Base-by-base conservation (phyloP, 2,329 filamentous ascomycete species). In the Sclerotinia sclerotiorum region DNA sequence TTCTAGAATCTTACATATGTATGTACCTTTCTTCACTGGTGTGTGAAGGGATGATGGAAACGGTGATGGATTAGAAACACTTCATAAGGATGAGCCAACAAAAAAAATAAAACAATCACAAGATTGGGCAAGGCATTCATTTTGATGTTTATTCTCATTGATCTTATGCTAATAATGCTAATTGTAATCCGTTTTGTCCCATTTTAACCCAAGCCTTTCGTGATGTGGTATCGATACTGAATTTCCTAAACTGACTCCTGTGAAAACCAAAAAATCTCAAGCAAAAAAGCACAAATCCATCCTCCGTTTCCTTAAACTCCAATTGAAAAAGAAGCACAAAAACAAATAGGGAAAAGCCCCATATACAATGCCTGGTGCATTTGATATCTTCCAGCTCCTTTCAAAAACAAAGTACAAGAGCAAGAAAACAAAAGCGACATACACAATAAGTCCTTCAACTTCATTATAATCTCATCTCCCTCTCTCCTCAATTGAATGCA, bases 151-250 rank as follows among this genome's bases (percentile, higher is more conserved):
- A 51, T 51, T 42, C n/a, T 62, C 32, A 51, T 62, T 56, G 54
- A 56, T 62, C n/a, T 32, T 62, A 27, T 62, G 39, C 60, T 39
- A 62, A 49, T 46, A 39, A 27, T 51, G 29, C 62, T 21, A 44
- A 42, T 46, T 55, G 52, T 56, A 24, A 24, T 21, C 54, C 27
- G 7, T 57, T 57, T 58, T 17, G 21, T 11, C 51, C 27, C 3
- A 32, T 65, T 57, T 48, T n/a, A 46, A 35, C 63, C 51, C 51
- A 58, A 57, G 39, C 29, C 32, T 39, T 19, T 65, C 29, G 19
- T 48, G 17, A 55, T 55, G 51, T 65, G 48, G 39, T 57, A 65
- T 65, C 54, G 48, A 57, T 56, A 65, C 63, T 39, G 60, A 51
- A 51, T 62, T 51, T 51, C 60, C 60, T 61, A 19, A 62, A 62